Percentiles rank a stretch among this genome's conserved stretches.
phyloP scores from a whole-genome alignment of 305 asterid species.

The Fraxinus dipetala region DNA sequence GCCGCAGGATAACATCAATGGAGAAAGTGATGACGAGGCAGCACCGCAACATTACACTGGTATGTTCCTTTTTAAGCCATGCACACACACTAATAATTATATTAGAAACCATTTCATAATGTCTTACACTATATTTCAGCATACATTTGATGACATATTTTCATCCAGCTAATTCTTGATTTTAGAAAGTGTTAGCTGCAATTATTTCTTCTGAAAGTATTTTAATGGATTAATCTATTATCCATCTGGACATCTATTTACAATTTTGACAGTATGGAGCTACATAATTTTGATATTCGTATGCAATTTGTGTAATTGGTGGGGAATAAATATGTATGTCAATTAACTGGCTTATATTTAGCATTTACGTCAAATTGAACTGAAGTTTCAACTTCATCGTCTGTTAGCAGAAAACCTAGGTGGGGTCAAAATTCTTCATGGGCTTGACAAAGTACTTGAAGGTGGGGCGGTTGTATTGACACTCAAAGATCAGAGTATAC shows the following conservation, averaged over 20 bases:
- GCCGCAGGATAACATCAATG: conserved; percentile 75
- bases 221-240: neutral
- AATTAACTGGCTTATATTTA: conserved; percentile 3
- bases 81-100: neutral
- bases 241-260: conserved; percentile 16
- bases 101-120: neutral
- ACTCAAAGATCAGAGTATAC: conserved; percentile 91
- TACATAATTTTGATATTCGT: neutral
- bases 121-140: neutral
- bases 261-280: neutral
- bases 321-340: neutral
- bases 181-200: neutral
- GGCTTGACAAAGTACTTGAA: conserved; percentile 88
- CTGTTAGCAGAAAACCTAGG: conserved; percentile 51
- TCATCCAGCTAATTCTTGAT: neutral
- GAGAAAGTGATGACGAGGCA: conserved; percentile 73
- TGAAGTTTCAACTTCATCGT: conserved; percentile 21
- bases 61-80: conserved; percentile 28
- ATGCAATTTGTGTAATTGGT: neutral
- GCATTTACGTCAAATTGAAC: conserved; percentile 15
- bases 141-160: neutral
- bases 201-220: conserved; percentile 11
- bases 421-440: conserved; percentile 86
- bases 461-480: conserved; percentile 95
- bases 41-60: conserved; percentile 40